Percentiles rank a stretch among this genome's conserved stretches.
Conservation (phyloP, 106 monocot species). For the Allium cepa region DNA sequence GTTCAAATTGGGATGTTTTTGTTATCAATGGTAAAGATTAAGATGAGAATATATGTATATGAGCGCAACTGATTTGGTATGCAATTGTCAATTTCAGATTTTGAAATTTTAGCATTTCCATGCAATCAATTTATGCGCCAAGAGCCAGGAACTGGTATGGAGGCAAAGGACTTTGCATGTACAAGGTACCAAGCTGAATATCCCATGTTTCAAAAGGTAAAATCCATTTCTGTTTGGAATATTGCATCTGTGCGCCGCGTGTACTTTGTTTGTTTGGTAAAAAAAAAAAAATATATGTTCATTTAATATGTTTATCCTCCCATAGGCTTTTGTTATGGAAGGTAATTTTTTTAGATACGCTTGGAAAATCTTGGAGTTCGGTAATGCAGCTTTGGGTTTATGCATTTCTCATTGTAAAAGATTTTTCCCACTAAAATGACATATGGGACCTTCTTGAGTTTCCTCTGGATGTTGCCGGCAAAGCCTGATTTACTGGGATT, state of each 20-base stretch:
- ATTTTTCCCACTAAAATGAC: too few species aligned
- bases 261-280: background rate
- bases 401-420: too few species aligned
- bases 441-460: too few species aligned
- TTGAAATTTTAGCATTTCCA: constrained; percentile 90
- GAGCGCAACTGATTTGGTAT: constrained; percentile 1
- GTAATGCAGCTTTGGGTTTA: too few species aligned
- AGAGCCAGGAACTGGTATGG: constrained; percentile 69
- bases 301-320: background rate
- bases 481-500: too few species aligned
- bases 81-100: constrained; percentile 37
- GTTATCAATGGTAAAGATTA: too few species aligned
- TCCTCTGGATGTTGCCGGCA: too few species aligned
- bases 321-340: background rate
- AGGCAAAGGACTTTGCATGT: constrained; percentile 80
- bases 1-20: too few species aligned
- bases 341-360: background rate
- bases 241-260: background rate
- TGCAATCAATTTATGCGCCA: constrained; percentile 90
- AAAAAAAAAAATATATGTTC: background rate
- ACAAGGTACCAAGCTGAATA: constrained; percentile 87
- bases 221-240: background rate
- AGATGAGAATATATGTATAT: background rate
- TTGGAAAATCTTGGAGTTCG: background rate
- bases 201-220: constrained; percentile 95